Evolutionary conservation across 2,329 filamentous ascomycete species (phyloP).

Genomic region (Penicillium sp.): DNA sequence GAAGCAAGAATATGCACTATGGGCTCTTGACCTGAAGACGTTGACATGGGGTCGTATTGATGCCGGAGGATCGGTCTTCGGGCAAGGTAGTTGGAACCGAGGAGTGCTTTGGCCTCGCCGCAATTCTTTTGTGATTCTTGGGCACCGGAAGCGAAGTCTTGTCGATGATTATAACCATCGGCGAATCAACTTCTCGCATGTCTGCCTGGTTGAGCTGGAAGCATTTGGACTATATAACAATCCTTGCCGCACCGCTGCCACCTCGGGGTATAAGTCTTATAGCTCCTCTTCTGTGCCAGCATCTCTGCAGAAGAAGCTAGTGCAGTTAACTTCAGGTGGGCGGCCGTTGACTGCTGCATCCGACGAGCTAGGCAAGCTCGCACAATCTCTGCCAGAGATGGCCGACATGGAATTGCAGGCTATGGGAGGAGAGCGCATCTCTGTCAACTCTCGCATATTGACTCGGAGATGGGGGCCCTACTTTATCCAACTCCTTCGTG

Average conservation of each 20-base stretch:
- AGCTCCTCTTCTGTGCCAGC: slow-evolving; percentile 67
- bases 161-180: slow-evolving; percentile 98
- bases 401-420: slow-evolving; percentile 97
- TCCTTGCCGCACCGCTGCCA: slow-evolving; percentile 72
- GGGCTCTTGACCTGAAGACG: slow-evolving; percentile 85
- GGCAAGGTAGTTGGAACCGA: slow-evolving; percentile 95
- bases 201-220: slow-evolving; percentile 95
- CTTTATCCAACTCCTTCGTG: slow-evolving; percentile 85
- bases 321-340: slow-evolving; percentile 66
- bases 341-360: slow-evolving; percentile 73
- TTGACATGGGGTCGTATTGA: slow-evolving; percentile 95
- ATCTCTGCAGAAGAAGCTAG: slow-evolving; percentile 51
- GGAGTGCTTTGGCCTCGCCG: slow-evolving; percentile 89
- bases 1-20: slow-evolving; percentile 96
- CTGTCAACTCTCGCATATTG: slow-evolving; percentile 87
- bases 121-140: slow-evolving; percentile 93
- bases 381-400: slow-evolving; percentile 76
- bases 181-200: slow-evolving; percentile 93
- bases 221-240: slow-evolving; percentile 98
- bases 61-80: slow-evolving; percentile 89
- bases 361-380: slow-evolving; percentile 80
- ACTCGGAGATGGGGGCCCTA: slow-evolving; percentile 91
- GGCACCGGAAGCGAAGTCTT: slow-evolving; percentile 86
- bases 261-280: slow-evolving; percentile 80
- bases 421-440: slow-evolving; percentile 84